Conservation (phyloP, 768 basidiomycete genomes). For the Trametes gibbosa region DNA sequence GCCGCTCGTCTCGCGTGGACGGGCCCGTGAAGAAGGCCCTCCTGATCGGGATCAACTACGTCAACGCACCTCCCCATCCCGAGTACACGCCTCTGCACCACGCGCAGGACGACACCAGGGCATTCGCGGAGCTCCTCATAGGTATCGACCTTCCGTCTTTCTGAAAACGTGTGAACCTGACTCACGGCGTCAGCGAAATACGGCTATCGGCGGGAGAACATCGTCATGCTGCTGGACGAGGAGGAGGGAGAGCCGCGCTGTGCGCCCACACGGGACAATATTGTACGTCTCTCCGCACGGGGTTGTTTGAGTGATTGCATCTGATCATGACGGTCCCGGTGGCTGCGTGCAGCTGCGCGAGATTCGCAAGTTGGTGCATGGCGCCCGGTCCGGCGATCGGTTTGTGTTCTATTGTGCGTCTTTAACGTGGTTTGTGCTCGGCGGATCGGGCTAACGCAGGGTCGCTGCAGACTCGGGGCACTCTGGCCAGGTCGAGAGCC, state of each 20-base stretch:
- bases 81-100: conserved; percentile 4
- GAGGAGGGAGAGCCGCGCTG: background rate
- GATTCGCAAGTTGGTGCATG: conserved; percentile 11
- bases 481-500: conserved; percentile 21
- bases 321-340: conserved; percentile 1
- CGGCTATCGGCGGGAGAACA: conserved; percentile 14
- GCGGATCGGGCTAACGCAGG: background rate
- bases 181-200: conserved; percentile 10
- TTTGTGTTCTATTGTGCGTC: conserved; percentile 19
- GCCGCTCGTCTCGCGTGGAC: background rate
- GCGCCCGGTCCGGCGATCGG: conserved; percentile 10
- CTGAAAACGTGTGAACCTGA: too few relatives aligned
- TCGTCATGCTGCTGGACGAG: conserved; percentile 18
- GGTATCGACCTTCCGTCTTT: conserved; percentile 2
- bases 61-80: background rate
- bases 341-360: conserved; percentile 2
- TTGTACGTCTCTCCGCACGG: conserved; percentile 11
- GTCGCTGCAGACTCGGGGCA: conserved; percentile 23
- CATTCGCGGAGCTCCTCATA: conserved; percentile 15
- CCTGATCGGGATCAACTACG: conserved; percentile 22
- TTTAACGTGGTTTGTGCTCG: background rate
- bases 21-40: conserved; percentile 16
- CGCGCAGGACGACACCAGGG: conserved; percentile 17
- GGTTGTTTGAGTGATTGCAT: background rate
- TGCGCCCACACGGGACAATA: conserved; percentile 18